A percentile compares a stretch with the other conserved stretches of the same genome.
These are phyloP conservation scores for Alopecurus myosuroides DNA, from an alignment of 176 grass and related monocot species.

Conservation along the genomic window DNA sequence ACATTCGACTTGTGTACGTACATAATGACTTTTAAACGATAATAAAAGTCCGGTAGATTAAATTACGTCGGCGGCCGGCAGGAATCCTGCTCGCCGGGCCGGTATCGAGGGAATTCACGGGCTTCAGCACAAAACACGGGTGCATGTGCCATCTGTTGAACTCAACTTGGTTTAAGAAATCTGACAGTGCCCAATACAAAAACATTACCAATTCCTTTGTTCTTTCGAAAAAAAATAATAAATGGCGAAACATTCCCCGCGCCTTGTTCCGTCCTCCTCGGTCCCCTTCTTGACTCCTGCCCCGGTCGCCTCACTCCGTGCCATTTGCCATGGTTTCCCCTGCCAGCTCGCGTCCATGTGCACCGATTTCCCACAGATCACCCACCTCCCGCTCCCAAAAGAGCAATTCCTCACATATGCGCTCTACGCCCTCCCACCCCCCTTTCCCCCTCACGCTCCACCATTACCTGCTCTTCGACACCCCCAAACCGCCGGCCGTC, in stretches of 20 bases:
- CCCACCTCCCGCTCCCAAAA: not conserved
- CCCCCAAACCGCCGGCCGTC: not conserved
- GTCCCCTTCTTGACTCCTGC: not conserved
- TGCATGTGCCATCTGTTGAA: too few relatives aligned
- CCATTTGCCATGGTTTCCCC: not conserved
- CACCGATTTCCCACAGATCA: conserved; percentile 14
- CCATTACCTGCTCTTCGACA: conserved; percentile 59
- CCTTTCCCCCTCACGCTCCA: conserved; percentile 59
- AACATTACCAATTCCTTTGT: not conserved
- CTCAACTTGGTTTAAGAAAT: too few relatives aligned
- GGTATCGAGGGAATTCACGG: too few relatives aligned
- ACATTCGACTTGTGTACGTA: too few relatives aligned
- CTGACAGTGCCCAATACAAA: not conserved
- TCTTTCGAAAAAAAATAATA: not conserved
- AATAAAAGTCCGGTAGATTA: too few relatives aligned
- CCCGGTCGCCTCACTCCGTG: not conserved
- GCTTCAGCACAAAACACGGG: too few relatives aligned
- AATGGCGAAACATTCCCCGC: not conserved
- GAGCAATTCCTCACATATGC: conserved; percentile 45
- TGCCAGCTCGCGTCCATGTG: conserved; percentile 23
- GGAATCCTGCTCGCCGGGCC: too few relatives aligned
- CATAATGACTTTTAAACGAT: too few relatives aligned
- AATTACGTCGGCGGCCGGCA: too few relatives aligned
- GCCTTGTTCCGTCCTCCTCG: not conserved
- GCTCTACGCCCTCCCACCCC: conserved; percentile 48